Base-by-base conservation (phyloP, 306 rosid species). In the Quercus agrifolia region DNA sequence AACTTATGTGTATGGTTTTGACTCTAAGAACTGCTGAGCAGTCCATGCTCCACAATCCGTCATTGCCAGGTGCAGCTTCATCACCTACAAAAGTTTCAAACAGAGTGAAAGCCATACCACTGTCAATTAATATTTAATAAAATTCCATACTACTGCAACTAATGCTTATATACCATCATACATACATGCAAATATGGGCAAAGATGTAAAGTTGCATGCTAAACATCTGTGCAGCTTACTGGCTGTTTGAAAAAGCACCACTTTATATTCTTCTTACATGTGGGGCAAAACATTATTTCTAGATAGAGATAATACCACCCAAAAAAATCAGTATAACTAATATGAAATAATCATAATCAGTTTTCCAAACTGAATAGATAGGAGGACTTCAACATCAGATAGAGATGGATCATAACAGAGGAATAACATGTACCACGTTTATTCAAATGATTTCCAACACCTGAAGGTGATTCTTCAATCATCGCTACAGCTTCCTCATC, bases 1-100 rank as follows among this genome's bases (percentile, higher is more conserved):
- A 89, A 74, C 91, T 85, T 56, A 87, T 83, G 72, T 83, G 84
- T 15, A 89, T 10, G 77, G 83, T 87, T 73, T 79, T 84, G 38
- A 83, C 86, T 70, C 44, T 69, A 28, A 77, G 44, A 18, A 75
- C 81, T 62, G 78, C 64, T 33, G 82, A 56, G 28, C 27, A 66
- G 71, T 71, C 80, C 71, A 7, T 59, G 76, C 71, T 70, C 81
- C 79, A 74, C 18, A 61, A 49, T 11, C 49, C 63, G 55, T 85
- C 74, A 78, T 66, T 70, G 31, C 77, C 73, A 56, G 51, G 19
- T 28, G 68, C 78, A 73, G 79, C 80, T 51, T 81, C 90, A 55
- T 75, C 73, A 54, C 77, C 88, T 78, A 62, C 74, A 82, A 6
- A 68, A 73, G n/a, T 70, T 79, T 70, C 62, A 25, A 14, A 35